phyloP scores from a whole-genome alignment of 139 green algal genomes.

The Coelastrella sp. region DNA sequence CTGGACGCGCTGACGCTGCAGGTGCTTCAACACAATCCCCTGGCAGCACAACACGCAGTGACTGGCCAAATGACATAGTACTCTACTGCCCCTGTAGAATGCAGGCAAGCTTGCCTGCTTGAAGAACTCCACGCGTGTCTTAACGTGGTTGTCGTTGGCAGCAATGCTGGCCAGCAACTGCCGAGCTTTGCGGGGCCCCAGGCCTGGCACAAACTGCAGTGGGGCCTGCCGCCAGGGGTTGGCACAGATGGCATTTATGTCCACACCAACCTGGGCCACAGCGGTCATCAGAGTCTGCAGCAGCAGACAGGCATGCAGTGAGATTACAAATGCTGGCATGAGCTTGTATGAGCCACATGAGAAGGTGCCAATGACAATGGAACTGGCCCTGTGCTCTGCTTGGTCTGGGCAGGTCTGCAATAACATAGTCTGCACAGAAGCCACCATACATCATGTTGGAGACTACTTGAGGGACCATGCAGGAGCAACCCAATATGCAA shows the following conservation, averaged over 20 bases:
- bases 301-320: not conserved
- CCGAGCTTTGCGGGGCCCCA: slow-evolving; percentile 90
- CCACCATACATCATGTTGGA: too few species aligned
- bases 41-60: too few species aligned
- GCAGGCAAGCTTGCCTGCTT: not conserved
- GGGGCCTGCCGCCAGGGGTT: slow-evolving; percentile 75
- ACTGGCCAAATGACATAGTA: too few species aligned
- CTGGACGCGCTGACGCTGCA: too few species aligned
- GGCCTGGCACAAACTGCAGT: slow-evolving; percentile 88
- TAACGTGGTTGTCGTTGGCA: slow-evolving; percentile 34
- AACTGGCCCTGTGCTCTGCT: too few species aligned
- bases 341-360: not conserved
- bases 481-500: not conserved
- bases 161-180: slow-evolving; percentile 70
- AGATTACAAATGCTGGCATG: not conserved
- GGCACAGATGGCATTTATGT: slow-evolving; percentile 86
- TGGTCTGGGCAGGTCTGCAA: too few species aligned
- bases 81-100: not conserved
- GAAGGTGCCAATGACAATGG: not conserved
- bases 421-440: too few species aligned
- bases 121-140: slow-evolving; percentile 46
- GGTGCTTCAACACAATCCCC: too few species aligned
- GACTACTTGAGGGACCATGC: too few species aligned
- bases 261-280: slow-evolving; percentile 58
- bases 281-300: slow-evolving; percentile 62